These are phyloP conservation scores for Uromyces viciae-fabae DNA, from an alignment of 1,284 basidiomycete species.

Conservation along the genomic window DNA sequence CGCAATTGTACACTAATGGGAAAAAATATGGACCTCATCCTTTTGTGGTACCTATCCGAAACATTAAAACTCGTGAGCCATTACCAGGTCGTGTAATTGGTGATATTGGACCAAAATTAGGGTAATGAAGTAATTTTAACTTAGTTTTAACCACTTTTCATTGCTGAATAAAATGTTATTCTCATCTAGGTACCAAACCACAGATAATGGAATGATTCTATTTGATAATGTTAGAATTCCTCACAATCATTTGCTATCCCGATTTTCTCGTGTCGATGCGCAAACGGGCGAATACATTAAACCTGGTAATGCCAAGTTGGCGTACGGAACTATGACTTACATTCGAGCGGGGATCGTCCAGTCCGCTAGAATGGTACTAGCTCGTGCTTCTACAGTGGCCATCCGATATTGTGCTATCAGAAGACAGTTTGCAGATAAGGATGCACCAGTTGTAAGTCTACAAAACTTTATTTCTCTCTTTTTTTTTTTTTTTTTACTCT, in stretches of 20 bases:
- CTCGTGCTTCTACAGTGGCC: slow-evolving; percentile 55
- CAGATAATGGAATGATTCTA: slow-evolving; percentile 53
- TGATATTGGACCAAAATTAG: slow-evolving; percentile 55
- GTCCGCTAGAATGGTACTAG: slow-evolving; percentile 53
- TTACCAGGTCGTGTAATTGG: slow-evolving; percentile 53
- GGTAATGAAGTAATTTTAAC: background rate
- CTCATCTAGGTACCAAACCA: slow-evolving; percentile 52
- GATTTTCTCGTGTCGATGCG: slow-evolving; percentile 54
- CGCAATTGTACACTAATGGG: slow-evolving; percentile 53
- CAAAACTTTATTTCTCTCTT: background rate
- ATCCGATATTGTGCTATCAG: slow-evolving; percentile 56
- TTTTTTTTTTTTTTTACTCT: too few relatives aligned
- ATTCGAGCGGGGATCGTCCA: slow-evolving; percentile 56
- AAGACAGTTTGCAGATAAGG: slow-evolving; percentile 56
- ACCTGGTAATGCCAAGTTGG: slow-evolving; percentile 50
- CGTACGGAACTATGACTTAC: slow-evolving; percentile 52
- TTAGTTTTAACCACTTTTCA: background rate
- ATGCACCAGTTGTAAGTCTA: slow-evolving; percentile 54
- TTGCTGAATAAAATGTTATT: background rate
- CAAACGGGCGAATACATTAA: slow-evolving; percentile 49
- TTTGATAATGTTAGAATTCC: slow-evolving; percentile 49
- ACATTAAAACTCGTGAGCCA: slow-evolving; percentile 54
- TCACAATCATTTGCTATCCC: slow-evolving; percentile 56
- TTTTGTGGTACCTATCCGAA: slow-evolving; percentile 55
- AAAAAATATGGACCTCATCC: slow-evolving; percentile 54